Conservation (phyloP, 768 basidiomycete species). For the Naematelia aurantialba region DNA sequence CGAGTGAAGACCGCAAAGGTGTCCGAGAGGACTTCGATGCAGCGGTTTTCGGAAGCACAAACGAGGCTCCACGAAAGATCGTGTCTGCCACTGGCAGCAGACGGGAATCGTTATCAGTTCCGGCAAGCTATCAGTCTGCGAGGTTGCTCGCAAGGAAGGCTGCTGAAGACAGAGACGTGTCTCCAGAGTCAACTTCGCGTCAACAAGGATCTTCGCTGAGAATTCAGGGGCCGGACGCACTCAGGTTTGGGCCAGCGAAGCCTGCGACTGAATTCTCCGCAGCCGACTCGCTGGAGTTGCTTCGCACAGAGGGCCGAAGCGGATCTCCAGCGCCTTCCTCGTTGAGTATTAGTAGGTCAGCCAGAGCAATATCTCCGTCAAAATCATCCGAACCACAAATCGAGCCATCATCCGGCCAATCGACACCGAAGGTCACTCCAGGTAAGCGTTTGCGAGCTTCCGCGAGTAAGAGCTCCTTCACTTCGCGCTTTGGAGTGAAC, state of each 20-base stretch:
- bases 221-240: neutral
- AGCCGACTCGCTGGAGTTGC: conserved; percentile 12
- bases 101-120: conserved; percentile 6
- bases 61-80: conserved; percentile 7
- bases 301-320: conserved; percentile 17
- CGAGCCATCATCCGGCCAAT: conserved; percentile 25
- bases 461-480: conserved; percentile 34
- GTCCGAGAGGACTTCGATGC: conserved; percentile 40
- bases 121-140: conserved; percentile 40
- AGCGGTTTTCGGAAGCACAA: conserved; percentile 24
- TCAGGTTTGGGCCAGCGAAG: neutral
- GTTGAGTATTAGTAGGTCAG: neutral
- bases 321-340: conserved; percentile 31
- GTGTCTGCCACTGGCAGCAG: conserved; percentile 17
- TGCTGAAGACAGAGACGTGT: conserved; percentile 10
- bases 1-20: conserved; percentile 25
- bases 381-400: neutral
- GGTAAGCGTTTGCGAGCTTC: conserved; percentile 29
- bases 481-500: conserved; percentile 29
- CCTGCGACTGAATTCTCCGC: neutral
- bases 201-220: conserved; percentile 4
- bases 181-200: neutral
- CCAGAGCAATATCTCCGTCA: conserved; percentile 7
- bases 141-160: conserved; percentile 27
- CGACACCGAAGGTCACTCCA: conserved; percentile 36